Evolutionary conservation across 2,329 filamentous ascomycete genomes (phyloP), one percentile per base, ranked within the genome.

Genomic region (Hypomyces perniciosus): DNA sequence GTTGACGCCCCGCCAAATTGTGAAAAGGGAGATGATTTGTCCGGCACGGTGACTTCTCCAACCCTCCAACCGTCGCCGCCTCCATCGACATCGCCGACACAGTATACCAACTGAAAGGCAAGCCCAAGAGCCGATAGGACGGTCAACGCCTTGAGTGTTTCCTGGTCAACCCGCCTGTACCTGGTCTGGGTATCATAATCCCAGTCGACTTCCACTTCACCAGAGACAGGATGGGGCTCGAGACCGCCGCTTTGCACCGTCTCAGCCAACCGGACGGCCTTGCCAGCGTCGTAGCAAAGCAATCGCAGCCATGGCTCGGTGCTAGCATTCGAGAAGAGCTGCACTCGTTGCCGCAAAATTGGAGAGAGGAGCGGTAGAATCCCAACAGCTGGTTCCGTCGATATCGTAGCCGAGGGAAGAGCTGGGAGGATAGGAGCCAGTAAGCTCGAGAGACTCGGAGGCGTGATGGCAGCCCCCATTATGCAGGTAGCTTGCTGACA

Each of bases 191-290:
- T 77, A 51, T 89, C 85, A 51, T 75, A 76, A 60, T 82, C 78
- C 75, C 79, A 81, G 65, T 88, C 83, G 20, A 91, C 69, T 68
- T 92, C 88, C 48, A 92, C 80, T 66, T 91, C 87, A 48, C 87
- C 88, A 2, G 86, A 90, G 4, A 86, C 81, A 3, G 88, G 88
- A 61, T 93, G 88, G n/a, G 86, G 86, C 65, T 91, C 86, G 31
- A 92, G 72, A 42, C 77, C 71, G 48, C 86, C 80, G 50, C 78
- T 76, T 58, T 78, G 76, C 31, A 83, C 81, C 10, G 85, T 71
- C 52, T 80, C 72, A n/a, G 77, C 73, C 13, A 92, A 74, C 56
- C 74, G 78, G 40, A 79, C 71, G 3, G 75, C 72, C 55, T 77
- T 76, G 56, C 76, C 67, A 6, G 74, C 61, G 60, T 87, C 80